phyloP scores from a whole-genome alignment of 2,329 filamentous ascomycete genomes.

The Myotisia sp. region DNA sequence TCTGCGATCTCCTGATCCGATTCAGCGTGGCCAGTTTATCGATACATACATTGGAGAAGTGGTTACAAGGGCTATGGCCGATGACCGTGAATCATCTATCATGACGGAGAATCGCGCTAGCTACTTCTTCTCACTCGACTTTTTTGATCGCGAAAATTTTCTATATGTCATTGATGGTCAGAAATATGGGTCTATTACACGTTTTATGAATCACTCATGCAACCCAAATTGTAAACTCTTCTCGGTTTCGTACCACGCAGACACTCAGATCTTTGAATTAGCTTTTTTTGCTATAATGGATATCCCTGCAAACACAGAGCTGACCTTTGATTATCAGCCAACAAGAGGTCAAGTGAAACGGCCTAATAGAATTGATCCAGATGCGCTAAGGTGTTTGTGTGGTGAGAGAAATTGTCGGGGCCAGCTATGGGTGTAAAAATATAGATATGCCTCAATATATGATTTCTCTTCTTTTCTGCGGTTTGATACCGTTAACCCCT shows the following conservation, averaged over 20 bases:
- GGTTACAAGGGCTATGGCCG: constrained; percentile 24
- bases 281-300: constrained; percentile 34
- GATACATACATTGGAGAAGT: constrained; percentile 34
- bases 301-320: constrained; percentile 29
- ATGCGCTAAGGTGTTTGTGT: constrained; percentile 30
- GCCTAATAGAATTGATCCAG: constrained; percentile 20
- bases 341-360: constrained; percentile 12
- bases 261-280: constrained; percentile 30
- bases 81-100: constrained; percentile 24
- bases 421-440: constrained; percentile 32
- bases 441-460: too few relatives aligned
- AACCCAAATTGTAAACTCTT: constrained; percentile 34
- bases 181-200: constrained; percentile 28
- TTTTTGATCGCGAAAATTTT: constrained; percentile 14
- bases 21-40: constrained; percentile 32
- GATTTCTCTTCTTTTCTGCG: too few relatives aligned
- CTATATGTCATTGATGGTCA: constrained; percentile 32
- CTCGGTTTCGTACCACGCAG: constrained; percentile 27
- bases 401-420: constrained; percentile 31
- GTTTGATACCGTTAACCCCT: too few relatives aligned
- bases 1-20: constrained; percentile 25
- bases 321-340: constrained; percentile 37
- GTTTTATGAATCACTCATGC: constrained; percentile 38
- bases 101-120: constrained; percentile 19
- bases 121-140: constrained; percentile 33